A percentile compares a stretch with the other conserved stretches of the same genome.
These are phyloP conservation scores for Penicillium sp. DNA, from an alignment of 2,329 filamentous ascomycete species.

Conservation along the genomic window DNA sequence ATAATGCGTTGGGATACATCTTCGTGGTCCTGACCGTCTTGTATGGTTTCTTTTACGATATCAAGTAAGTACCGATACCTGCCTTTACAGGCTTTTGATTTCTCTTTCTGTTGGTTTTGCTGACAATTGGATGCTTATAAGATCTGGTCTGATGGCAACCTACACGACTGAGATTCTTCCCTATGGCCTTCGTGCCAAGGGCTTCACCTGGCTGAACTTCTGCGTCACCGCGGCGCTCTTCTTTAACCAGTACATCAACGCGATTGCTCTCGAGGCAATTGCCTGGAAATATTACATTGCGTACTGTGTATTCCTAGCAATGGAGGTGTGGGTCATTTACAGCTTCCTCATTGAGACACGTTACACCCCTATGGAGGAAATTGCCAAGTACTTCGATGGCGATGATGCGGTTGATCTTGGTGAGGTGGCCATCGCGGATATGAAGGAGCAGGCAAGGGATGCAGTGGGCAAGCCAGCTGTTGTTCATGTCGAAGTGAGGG, in stretches of 20 bases:
- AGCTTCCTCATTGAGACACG: constrained; percentile 34
- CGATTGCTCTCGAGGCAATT: constrained; percentile 27
- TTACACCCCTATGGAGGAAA: constrained; percentile 29
- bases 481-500: neutral
- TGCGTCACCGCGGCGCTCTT: constrained; percentile 21
- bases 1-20: constrained; percentile 31
- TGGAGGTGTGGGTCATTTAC: constrained; percentile 29
- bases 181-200: constrained; percentile 46
- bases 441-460: neutral
- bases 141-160: constrained; percentile 25
- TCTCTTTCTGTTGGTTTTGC: neutral
- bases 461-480: neutral
- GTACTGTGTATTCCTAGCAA: constrained; percentile 29
- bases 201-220: constrained; percentile 32
- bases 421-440: neutral
- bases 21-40: constrained; percentile 42
- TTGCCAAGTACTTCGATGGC: constrained; percentile 34
- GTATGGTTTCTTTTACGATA: constrained; percentile 39
- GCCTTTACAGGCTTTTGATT: neutral
- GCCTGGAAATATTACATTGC: constrained; percentile 33
- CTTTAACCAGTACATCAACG: constrained; percentile 28
- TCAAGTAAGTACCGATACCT: constrained; percentile 20
- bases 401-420: constrained; percentile 7
- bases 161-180: constrained; percentile 47
- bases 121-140: constrained; percentile 13